Evolutionary conservation across 1,139 yeast genomes (phyloP).

Genomic region (Blastobotrys petasosporus): DNA sequence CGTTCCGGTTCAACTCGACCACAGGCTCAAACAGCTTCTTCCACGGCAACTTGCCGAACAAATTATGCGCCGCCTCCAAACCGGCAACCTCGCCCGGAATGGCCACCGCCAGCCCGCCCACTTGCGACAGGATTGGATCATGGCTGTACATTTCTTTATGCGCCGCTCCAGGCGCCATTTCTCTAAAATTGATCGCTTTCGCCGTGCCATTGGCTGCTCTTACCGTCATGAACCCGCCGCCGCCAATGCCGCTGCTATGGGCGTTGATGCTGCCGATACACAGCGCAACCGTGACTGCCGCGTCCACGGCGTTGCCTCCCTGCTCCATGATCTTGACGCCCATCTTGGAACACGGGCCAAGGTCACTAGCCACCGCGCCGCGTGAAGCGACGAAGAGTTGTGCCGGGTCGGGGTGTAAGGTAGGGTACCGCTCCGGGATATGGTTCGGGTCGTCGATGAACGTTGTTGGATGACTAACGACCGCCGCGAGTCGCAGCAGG

Average conservation of each 20-base stretch:
- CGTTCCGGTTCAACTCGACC: slow-evolving; percentile 55
- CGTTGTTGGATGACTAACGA: too few species aligned
- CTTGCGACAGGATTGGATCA: slow-evolving; percentile 45
- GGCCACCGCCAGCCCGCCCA: slow-evolving; percentile 82
- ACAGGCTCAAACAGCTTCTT: slow-evolving; percentile 70
- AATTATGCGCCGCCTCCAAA: slow-evolving; percentile 49
- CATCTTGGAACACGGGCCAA: slow-evolving; percentile 62
- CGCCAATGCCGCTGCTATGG: slow-evolving; percentile 88
- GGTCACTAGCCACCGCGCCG: slow-evolving; percentile 69
- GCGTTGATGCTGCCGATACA: slow-evolving; percentile 83
- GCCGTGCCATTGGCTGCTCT: slow-evolving; percentile 42
- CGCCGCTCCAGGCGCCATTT: slow-evolving; percentile 68
- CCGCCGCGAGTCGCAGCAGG: too few species aligned
- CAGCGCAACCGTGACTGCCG: slow-evolving; percentile 80
- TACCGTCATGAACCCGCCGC: slow-evolving; percentile 75
- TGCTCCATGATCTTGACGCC: slow-evolving; percentile 51
- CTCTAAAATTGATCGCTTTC: slow-evolving; percentile 78
- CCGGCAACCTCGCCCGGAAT: slow-evolving; percentile 91
- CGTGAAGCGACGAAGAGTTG: slow-evolving; percentile 30
- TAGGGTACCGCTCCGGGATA: too few species aligned
- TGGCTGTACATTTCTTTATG: slow-evolving; percentile 59
- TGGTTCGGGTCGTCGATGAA: too few species aligned
- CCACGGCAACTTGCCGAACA: slow-evolving; percentile 73
- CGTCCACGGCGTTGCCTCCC: slow-evolving; percentile 86
- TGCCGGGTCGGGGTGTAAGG: slow-evolving; percentile 1